phyloP scores from a whole-genome alignment of 805 yeast species.

The Monosporozyma siamensis region DNA sequence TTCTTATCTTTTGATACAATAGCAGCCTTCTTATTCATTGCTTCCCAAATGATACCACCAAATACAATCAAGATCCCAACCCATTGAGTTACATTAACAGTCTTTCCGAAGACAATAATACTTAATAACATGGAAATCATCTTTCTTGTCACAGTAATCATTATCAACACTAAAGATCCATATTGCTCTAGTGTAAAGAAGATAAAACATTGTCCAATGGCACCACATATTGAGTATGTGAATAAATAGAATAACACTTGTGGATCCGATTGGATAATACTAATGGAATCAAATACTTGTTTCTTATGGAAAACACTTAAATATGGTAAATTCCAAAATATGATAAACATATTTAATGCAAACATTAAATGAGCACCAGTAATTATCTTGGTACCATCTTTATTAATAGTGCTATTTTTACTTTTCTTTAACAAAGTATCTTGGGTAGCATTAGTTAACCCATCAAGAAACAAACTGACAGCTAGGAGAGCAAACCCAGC shows the following conservation, averaged over 20 bases:
- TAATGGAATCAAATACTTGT: slow-evolving; percentile 30
- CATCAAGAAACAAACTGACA: slow-evolving; percentile 71
- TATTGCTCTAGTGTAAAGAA: slow-evolving; percentile 75
- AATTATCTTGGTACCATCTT: slow-evolving; percentile 27
- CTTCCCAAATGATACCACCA: slow-evolving; percentile 77
- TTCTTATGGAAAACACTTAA: slow-evolving; percentile 24
- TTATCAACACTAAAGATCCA: slow-evolving; percentile 77
- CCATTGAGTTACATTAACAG: slow-evolving; percentile 59
- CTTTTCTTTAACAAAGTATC: slow-evolving; percentile 58
- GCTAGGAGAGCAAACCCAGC: slow-evolving; percentile 52
- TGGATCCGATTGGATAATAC: slow-evolving; percentile 34
- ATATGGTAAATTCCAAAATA: slow-evolving; percentile 42
- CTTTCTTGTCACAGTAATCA: slow-evolving; percentile 92
- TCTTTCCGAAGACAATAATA: slow-evolving; percentile 80
- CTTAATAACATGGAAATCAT: slow-evolving; percentile 92
- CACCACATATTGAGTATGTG: slow-evolving; percentile 68
- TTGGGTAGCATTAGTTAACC: slow-evolving; percentile 87
- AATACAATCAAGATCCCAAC: slow-evolving; percentile 71
- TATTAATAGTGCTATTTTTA: slow-evolving; percentile 1
- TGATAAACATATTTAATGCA: slow-evolving; percentile 42
- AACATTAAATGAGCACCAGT: slow-evolving; percentile 89
- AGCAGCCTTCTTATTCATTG: slow-evolving; percentile 36
- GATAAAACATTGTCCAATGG: slow-evolving; percentile 90
- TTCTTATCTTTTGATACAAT: not conserved
- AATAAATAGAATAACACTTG: slow-evolving; percentile 49